Evolutionary conservation across 768 basidiomycete species (phyloP), one percentile per base, ranked within the genome.

Genomic region (Lactarius evosmus): DNA sequence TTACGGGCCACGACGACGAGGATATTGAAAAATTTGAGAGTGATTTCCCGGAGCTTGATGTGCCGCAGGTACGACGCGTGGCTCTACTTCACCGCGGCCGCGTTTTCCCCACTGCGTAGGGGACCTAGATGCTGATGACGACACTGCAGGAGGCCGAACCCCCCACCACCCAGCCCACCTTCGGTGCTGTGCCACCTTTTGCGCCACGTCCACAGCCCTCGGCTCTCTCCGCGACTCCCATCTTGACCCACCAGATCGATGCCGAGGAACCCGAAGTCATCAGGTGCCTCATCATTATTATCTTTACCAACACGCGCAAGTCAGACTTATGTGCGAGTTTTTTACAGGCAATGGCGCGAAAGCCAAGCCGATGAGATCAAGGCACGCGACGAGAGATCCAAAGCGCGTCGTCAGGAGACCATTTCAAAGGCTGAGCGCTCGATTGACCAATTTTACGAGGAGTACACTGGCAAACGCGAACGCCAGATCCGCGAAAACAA

Each of bases 401-500:
- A 86, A 72, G 79, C 78, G 34, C 87, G 85, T 72, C 86, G 89
- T 69, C 87, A 92, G 69, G 93, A 94, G 68, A 91, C 87, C 34
- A 86, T 95, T 69, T 79, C 82, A 52, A 90, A 85, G 72, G 95
- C 95, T 22, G 92, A 95, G 72, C 82, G 85, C 67, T 80, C 88
- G 46, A 94, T 96, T 66, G 93, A 95, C 76, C 86, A 89, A 67
- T 95, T 95, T 74, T 95, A 95, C 71, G 89, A 91, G 72, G 83
- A 88, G 56, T 94, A 98, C 73, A 83, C 91, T 38, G 80, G 81
- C 63, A 91, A 92, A 80, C 96, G 95, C 77, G 92, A 95, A 78
- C 84, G 84, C 73, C 86, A 86, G 68, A 97, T 99, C 70, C 81
- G 89, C 52, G 89, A 95, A 75, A 99, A 98, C 83, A 98, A 99